phyloP scores from a whole-genome alignment of 140 eudicot genomes.

The Bidens hawaiensis region DNA sequence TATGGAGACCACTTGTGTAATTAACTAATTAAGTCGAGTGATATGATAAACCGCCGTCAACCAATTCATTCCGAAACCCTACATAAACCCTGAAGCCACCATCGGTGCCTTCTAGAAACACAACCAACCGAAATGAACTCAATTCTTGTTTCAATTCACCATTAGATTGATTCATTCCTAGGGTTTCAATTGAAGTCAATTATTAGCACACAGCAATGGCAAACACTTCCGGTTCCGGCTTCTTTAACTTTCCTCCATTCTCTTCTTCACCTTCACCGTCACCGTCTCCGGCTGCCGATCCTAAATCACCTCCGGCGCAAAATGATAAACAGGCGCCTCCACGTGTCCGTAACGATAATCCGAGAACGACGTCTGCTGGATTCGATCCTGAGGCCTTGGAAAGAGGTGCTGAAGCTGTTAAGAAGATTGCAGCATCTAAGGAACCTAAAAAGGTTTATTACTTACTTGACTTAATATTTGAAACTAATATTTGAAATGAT shows the following conservation, averaged over 20 bases:
- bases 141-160: no score
- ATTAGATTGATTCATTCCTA: neutral
- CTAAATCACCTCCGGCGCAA: constrained; percentile 29
- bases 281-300: constrained; percentile 21
- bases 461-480: neutral
- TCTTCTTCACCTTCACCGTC: constrained; percentile 30
- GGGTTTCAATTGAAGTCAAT: no score
- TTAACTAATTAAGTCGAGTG: no score
- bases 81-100: constrained; percentile 59
- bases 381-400: constrained; percentile 92
- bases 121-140: constrained; percentile 15
- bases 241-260: constrained; percentile 58
- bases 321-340: constrained; percentile 30
- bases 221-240: constrained; percentile 33
- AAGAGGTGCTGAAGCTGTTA: constrained; percentile 70
- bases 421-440: constrained; percentile 43
- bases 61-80: constrained; percentile 57
- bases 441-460: constrained; percentile 64
- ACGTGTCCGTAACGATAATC: constrained; percentile 64
- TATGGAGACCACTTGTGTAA: no score
- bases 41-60: neutral
- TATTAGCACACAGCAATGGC: constrained; percentile 44
- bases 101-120: neutral
- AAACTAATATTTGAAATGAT: neutral
- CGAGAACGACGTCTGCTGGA: constrained; percentile 83